These are phyloP conservation scores for Talaromyces sp. DNA, from an alignment of 2,329 filamentous ascomycete species.

Conservation along the genomic window DNA sequence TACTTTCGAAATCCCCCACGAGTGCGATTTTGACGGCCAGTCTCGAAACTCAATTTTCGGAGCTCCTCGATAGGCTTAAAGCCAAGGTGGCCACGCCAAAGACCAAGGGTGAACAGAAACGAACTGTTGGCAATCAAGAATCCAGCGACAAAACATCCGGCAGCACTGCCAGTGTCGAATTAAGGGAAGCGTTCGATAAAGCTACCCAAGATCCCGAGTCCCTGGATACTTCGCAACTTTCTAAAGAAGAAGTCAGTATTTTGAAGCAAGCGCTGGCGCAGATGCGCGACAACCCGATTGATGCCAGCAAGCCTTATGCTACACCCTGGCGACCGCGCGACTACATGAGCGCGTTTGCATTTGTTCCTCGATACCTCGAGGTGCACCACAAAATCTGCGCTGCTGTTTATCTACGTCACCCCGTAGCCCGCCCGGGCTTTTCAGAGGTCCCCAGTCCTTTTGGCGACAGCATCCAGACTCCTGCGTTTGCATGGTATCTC, in stretches of 20 bases:
- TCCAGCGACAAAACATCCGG: constrained; percentile 14
- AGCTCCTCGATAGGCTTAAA: constrained; percentile 45
- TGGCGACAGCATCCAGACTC: constrained; percentile 60
- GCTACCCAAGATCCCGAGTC: constrained; percentile 22
- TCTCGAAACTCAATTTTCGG: constrained; percentile 52
- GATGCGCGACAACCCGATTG: constrained; percentile 69
- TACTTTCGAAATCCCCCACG: constrained; percentile 52
- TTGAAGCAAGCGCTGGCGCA: constrained; percentile 54
- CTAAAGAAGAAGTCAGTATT: constrained; percentile 42
- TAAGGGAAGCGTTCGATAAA: constrained; percentile 30
- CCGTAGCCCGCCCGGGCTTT: constrained; percentile 74
- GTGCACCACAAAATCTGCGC: constrained; percentile 97
- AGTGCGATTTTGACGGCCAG: constrained; percentile 40
- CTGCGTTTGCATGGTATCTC: constrained; percentile 94
- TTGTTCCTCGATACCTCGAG: constrained; percentile 91
- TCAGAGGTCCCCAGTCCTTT: constrained; percentile 86
- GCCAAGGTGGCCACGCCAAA: constrained; percentile 27
- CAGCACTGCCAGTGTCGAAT: constrained; percentile 17
- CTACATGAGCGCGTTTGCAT: constrained; percentile 88
- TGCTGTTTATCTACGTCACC: constrained; percentile 90
- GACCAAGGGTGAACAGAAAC: constrained; percentile 13
- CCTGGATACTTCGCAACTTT: constrained; percentile 41
- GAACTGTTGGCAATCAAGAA: background rate
- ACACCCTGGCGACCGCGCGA: constrained; percentile 85
- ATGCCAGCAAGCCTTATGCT: constrained; percentile 73